Conservation (phyloP, 441 rosid species). For the Populus hybrid region DNA sequence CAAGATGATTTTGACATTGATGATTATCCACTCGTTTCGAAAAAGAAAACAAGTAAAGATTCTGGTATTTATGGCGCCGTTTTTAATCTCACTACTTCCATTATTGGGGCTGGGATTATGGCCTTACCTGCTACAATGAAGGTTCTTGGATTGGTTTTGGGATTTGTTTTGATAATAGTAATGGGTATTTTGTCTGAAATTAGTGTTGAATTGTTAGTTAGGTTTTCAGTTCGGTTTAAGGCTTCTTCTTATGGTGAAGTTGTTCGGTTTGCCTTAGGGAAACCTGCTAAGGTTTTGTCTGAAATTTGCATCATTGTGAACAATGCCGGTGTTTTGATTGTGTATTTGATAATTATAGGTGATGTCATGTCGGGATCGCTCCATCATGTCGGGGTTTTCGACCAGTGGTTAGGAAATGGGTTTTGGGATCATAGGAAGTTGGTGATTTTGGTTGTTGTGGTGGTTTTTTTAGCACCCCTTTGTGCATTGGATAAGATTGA, state of each 20-base stretch:
- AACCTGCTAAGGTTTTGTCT: conserved; percentile 65
- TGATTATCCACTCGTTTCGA: conserved; percentile 34
- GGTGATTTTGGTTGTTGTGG: conserved; percentile 56
- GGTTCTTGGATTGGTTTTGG: conserved; percentile 77
- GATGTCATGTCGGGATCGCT: conserved; percentile 93
- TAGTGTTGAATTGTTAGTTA: conserved; percentile 74
- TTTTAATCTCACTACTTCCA: conserved; percentile 80
- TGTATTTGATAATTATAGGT: conserved; percentile 84
- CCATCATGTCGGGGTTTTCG: conserved; percentile 81
- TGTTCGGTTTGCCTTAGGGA: conserved; percentile 77
- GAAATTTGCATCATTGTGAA: conserved; percentile 88
- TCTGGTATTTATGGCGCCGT: conserved; percentile 82
- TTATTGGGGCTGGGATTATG: conserved; percentile 98
- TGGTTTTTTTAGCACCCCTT: conserved; percentile 78
- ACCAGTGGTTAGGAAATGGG: conserved; percentile 94
- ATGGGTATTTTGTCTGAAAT: conserved; percentile 84
- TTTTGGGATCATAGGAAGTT: conserved; percentile 89
- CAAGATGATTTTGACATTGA: conserved; percentile 43
- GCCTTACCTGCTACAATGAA: conserved; percentile 97
- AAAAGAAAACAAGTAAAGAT: conserved; percentile 34
- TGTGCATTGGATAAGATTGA: conserved; percentile 78
- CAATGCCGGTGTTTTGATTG: conserved; percentile 91
- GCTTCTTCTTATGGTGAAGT: conserved; percentile 85
- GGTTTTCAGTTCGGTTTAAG: conserved; percentile 69
- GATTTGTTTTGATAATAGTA: conserved; percentile 58